Base-by-base conservation (phyloP, 1,139 yeast genomes). In the Scheffersomyces lignicola region DNA sequence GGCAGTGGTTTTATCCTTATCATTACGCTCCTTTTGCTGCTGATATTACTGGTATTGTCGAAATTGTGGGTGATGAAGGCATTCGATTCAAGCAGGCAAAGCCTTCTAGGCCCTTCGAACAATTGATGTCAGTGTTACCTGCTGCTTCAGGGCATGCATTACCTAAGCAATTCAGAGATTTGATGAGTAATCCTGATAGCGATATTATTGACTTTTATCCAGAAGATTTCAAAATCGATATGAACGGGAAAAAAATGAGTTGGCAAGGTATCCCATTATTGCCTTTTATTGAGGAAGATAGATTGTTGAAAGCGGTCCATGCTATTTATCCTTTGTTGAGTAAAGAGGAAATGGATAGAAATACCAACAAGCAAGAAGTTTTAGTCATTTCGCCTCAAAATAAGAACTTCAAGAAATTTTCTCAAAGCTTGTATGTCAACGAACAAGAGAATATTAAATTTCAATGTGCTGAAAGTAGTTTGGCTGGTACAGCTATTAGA, bases 21-120 rank as follows among this genome's bases (percentile, higher is more conserved):
- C 98, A 94, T 57, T 94, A 94, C 62, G 97, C 98, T 0, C 99
- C 99, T 13, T 89, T 92, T 69, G 97, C 97, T 0, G 74, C 84
- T 7, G 99, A 94, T 57, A 84, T 94, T 51, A 66, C 61, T 3
- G 76, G 80, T 33, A 62, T 89, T 29, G 50, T 54, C 13, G 65
- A 58, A 3, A 54, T 69, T 10, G 56, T 69, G 9, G 71, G 75
- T 1, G 79, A 75, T 22, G 59, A 83, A 28, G 71, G 83, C 2
- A 71, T 90, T 31, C 61, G 66, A 26, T 90, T 92, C 53, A 71
- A 75, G 9, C 57, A 65, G 26, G 96, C 96, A 3, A 69, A 71
- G 39, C 98, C 99, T 5, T 90, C 92, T 60, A 62, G 79, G 47
- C 99, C 99, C 1, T 94, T 75, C 60, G 99, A 94, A 56, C 99